phyloP scores from a whole-genome alignment of 306 rosid genomes.

The Prunus mume region DNA sequence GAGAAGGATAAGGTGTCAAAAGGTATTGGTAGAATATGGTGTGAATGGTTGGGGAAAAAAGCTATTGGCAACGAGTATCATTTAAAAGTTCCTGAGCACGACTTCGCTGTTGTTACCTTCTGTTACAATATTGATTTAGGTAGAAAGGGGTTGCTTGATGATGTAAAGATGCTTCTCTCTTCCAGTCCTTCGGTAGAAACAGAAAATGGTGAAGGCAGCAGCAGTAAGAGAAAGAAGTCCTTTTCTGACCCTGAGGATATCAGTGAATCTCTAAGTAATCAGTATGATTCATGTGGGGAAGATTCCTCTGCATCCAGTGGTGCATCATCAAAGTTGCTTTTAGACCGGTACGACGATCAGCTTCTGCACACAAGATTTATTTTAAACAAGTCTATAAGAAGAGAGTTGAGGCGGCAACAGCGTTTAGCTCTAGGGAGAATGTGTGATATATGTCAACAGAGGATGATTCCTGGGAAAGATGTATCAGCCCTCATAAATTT shows the following conservation, averaged over 20 bases:
- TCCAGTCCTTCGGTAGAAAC: conserved; percentile 39
- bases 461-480: conserved; percentile 92
- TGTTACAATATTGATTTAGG: conserved; percentile 65
- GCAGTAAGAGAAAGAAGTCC: conserved; percentile 54
- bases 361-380: conserved; percentile 50
- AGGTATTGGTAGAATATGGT: conserved; percentile 76
- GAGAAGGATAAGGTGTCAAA: conserved; percentile 40
- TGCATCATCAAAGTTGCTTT: conserved; percentile 36
- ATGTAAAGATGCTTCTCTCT: conserved; percentile 44
- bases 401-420: conserved; percentile 70
- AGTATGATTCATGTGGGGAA: conserved; percentile 59
- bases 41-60: conserved; percentile 82
- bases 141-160: conserved; percentile 54
- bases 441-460: conserved; percentile 88
- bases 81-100: conserved; percentile 47
- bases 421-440: conserved; percentile 74
- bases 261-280: conserved; percentile 48
- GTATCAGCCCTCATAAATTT: conserved; percentile 76
- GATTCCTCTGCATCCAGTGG: conserved; percentile 52
- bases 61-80: conserved; percentile 23
- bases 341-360: conserved; percentile 48
- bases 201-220: conserved; percentile 30
- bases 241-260: conserved; percentile 57
- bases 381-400: conserved; percentile 63
- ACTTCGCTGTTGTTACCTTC: conserved; percentile 63